Percentiles rank a stretch among this genome's conserved stretches.
phyloP scores from a whole-genome alignment of 331 rosid species.

The Dryas integrifolia region DNA sequence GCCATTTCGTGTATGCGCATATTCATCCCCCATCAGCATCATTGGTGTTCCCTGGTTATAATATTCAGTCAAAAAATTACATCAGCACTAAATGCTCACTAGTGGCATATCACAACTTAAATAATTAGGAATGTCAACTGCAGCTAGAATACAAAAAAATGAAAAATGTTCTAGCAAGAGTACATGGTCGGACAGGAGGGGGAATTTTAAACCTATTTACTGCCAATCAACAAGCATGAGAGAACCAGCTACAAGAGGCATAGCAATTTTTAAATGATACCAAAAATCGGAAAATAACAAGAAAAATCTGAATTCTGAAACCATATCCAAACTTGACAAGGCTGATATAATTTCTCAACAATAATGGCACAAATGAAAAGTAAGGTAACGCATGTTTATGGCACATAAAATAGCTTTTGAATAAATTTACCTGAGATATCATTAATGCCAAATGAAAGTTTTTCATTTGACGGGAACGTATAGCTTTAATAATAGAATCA shows the following conservation, averaged over 20 bases:
- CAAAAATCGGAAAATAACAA: neutral
- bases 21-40: constrained; percentile 99
- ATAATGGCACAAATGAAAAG: neutral
- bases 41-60: constrained; percentile 81
- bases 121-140: neutral
- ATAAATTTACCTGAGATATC: constrained; percentile 66
- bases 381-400: neutral
- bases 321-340: neutral
- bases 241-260: neutral
- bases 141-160: neutral
- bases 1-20: constrained; percentile 86
- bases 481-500: constrained; percentile 49
- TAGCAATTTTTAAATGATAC: neutral
- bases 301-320: constrained; percentile 1
- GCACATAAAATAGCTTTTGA: constrained; percentile 15
- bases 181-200: neutral
- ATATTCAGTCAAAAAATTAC: constrained; percentile 32
- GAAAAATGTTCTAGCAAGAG: neutral
- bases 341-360: neutral
- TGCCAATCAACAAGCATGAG: neutral
- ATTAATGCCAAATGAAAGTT: constrained; percentile 83
- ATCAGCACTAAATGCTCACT: constrained; percentile 18
- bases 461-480: constrained; percentile 89
- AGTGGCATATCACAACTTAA: constrained; percentile 1
- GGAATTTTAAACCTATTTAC: neutral